phyloP scores from a whole-genome alignment of 805 yeast genomes.

The Schizosaccharomyces lindneri region DNA sequence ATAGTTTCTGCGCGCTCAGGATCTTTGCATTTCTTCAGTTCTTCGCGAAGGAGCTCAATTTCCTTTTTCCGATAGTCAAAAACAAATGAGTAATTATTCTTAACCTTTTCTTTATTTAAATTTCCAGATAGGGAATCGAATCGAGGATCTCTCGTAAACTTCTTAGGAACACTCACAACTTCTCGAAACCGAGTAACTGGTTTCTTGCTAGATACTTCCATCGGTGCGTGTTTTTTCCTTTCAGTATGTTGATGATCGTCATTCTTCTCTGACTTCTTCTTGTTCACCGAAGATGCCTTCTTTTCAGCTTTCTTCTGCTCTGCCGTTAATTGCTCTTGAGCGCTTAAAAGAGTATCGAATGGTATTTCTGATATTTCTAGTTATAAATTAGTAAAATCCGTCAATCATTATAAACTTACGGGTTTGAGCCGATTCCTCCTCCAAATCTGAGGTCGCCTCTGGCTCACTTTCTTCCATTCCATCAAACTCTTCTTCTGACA shows the following conservation, averaged over 20 bases:
- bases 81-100: conserved; percentile 61
- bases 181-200: conserved; percentile 47
- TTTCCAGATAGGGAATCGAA: conserved; percentile 79
- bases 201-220: conserved; percentile 47
- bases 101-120: conserved; percentile 38
- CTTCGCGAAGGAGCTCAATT: conserved; percentile 27
- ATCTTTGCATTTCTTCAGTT: conserved; percentile 21
- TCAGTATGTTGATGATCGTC: neutral
- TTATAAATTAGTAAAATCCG: neutral
- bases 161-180: conserved; percentile 23
- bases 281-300: neutral
- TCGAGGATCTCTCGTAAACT: conserved; percentile 41
- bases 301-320: neutral
- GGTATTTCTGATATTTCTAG: conserved; percentile 7
- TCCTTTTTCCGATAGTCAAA: conserved; percentile 69
- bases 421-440: neutral
- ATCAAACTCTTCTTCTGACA: neutral
- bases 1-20: conserved; percentile 18
- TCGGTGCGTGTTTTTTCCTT: conserved; percentile 60
- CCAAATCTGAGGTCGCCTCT: neutral
- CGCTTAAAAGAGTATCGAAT: conserved; percentile 12
- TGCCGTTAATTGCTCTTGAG: conserved; percentile 9
- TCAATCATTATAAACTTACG: neutral
- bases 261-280: conserved; percentile 1
- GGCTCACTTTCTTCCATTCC: neutral